Evolutionary conservation across 2,329 filamentous ascomycete species (phyloP).

Genomic region (Talaromyces rugulosus): DNA sequence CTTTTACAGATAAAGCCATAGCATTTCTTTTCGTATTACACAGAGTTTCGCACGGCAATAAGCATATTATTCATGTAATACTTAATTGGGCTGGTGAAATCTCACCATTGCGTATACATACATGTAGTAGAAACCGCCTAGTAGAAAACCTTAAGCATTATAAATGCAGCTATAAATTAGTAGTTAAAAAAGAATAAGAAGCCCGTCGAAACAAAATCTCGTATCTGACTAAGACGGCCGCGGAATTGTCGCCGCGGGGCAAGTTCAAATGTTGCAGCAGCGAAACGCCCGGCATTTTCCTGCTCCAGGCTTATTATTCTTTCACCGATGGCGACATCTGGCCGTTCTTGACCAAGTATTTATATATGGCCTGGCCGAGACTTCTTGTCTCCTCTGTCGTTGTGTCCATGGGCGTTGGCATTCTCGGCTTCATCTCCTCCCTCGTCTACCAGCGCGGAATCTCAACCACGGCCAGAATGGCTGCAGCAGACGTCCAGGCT

Average conservation of each 20-base stretch:
- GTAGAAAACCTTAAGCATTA: no score
- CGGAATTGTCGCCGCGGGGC: background rate
- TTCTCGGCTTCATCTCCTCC: slow-evolving; percentile 7
- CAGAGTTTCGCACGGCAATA: no score
- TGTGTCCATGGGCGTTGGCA: slow-evolving; percentile 1
- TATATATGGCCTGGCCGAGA: slow-evolving; percentile 9
- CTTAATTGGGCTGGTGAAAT: no score
- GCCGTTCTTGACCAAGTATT: background rate
- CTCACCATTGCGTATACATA: no score
- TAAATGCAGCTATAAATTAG: no score
- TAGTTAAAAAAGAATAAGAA: no score
- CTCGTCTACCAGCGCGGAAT: slow-evolving; percentile 3
- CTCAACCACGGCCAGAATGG: slow-evolving; percentile 3
- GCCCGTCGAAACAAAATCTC: background rate
- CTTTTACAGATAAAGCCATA: no score
- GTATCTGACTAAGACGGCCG: background rate
- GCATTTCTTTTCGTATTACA: no score
- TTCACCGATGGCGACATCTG: background rate
- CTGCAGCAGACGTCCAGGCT: background rate
- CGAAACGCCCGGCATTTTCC: background rate
- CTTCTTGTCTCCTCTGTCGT: background rate
- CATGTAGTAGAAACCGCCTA: no score
- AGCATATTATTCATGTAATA: no score
- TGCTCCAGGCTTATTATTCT: background rate
- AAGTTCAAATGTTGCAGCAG: background rate